These are phyloP conservation scores for Alternaria conjuncta DNA, from an alignment of 2,329 filamentous ascomycete genomes.

Conservation along the genomic window DNA sequence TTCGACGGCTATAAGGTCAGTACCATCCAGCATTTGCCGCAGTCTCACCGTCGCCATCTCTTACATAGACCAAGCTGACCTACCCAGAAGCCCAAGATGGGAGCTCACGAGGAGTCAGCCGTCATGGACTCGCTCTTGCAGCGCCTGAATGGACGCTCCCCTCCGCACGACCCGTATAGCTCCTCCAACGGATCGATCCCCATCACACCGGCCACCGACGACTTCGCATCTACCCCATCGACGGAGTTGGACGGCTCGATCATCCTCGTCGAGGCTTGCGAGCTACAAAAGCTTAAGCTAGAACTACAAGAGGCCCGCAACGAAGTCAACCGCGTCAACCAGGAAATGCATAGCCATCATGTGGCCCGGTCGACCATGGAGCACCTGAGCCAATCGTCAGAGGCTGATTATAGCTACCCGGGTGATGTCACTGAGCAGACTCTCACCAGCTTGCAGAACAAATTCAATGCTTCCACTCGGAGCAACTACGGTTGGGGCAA, in stretches of 20 bases:
- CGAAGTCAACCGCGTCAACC: conserved; percentile 73
- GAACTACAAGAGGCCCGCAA: conserved; percentile 74
- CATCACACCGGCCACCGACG: conserved; percentile 67
- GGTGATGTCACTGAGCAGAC: conserved; percentile 59
- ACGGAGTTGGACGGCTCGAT: conserved; percentile 34
- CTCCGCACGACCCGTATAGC: conserved; percentile 61
- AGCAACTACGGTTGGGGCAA: conserved; percentile 46
- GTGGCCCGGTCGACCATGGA: conserved; percentile 66
- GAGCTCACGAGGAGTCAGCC: conserved; percentile 40
- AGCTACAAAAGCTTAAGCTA: conserved; percentile 71
- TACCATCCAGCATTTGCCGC: background rate
- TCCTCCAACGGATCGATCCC: conserved; percentile 66
- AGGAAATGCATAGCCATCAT: conserved; percentile 71
- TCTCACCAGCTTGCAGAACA: conserved; percentile 57
- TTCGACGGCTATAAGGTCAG: conserved; percentile 44
- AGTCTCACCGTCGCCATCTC: background rate
- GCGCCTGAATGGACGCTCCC: conserved; percentile 67
- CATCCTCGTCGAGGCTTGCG: conserved; percentile 56
- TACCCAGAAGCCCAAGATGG: conserved; percentile 56
- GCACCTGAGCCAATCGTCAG: conserved; percentile 60
- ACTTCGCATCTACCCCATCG: conserved; percentile 49
- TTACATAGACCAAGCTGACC: conserved; percentile 38
- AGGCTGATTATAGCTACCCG: conserved; percentile 56
- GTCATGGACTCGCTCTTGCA: conserved; percentile 70
- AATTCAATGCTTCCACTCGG: conserved; percentile 57